Evolutionary conservation across 2,329 filamentous ascomycete genomes (phyloP), one percentile per base, ranked within the genome.

Genomic region (Fusarium verrucosum): DNA sequence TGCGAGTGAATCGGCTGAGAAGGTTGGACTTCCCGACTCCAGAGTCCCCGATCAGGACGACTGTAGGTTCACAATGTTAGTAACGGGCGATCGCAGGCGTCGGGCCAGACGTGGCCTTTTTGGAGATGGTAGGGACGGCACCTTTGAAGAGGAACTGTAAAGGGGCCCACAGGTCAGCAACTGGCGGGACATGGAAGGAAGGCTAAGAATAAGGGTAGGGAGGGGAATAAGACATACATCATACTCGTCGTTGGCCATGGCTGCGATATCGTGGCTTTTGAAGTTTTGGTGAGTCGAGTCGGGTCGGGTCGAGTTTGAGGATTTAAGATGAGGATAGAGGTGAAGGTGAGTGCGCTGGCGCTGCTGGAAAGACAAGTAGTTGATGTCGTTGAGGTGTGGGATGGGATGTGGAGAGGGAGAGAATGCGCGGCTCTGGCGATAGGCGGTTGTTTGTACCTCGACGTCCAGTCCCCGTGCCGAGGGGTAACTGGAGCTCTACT

Each of bases 21-120:
- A 99, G 92, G 84, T 99, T 99, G 85, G 95, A 99, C 87, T 99
- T 99, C 85, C 95, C 95, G 82, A 99, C 95, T 75, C 95, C 95
- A 72, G 94, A 97, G 84, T 99, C 95, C 88, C 95, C 95, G 79
- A 99, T 99, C 80, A 99, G 86, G 78, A 99, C 95, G 78, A 98
- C 94, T 96, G 76, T 67, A 66, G 60, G 58, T 57, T 65, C 49
- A 43, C 55, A 40, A 49, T 55, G 73, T 79, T 71, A 80, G 76
- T 65, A 70, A 70, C 50, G 42, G 51, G 54, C 43, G 57, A 42
- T 53, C 51, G 51, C 50, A 54, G 49, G 44, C 41, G 54, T 52
- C 56, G 47, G 43, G 57, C 61, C 46, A 58, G 55, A 62, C 52
- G 50, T 55, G 60, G 61, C 52, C 59, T 65, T 26, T n/a, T 20